A percentile compares a stretch with the other conserved stretches of the same genome.
These are phyloP conservation scores for Astrocystis sublimbata DNA, from an alignment of 495 filamentous ascomycete genomes.

Conservation along the genomic window DNA sequence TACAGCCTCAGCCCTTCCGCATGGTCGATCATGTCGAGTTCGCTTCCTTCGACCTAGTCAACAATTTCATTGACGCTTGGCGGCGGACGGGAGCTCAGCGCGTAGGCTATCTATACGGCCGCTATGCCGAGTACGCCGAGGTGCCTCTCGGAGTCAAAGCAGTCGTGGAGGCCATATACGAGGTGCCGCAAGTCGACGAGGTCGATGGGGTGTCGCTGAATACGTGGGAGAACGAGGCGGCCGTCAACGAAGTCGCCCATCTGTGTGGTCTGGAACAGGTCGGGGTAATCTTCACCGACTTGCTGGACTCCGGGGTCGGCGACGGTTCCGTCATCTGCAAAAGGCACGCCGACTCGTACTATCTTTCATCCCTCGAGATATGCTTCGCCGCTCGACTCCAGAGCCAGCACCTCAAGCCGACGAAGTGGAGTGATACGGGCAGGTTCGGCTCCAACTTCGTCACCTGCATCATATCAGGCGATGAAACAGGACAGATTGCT, in stretches of 20 bases:
- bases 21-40: conserved; percentile 99
- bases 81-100: conserved; percentile 75
- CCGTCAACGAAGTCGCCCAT: conserved; percentile 76
- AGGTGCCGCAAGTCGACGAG: conserved; percentile 89
- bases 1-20: conserved; percentile 91
- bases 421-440: conserved; percentile 96
- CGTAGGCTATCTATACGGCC: conserved; percentile 87
- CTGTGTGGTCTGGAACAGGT: conserved; percentile 87
- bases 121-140: conserved; percentile 87
- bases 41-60: conserved; percentile 74
- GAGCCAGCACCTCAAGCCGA: conserved; percentile 81
- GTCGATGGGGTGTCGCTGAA: conserved; percentile 86
- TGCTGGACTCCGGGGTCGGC: conserved; percentile 76
- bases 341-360: conserved; percentile 93
- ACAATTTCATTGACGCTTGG: conserved; percentile 90
- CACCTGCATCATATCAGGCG: conserved; percentile 89
- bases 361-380: conserved; percentile 88
- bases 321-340: conserved; percentile 91
- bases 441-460: conserved; percentile 96
- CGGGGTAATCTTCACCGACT: conserved; percentile 93
- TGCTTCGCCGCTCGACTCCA: conserved; percentile 86
- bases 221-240: conserved; percentile 84
- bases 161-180: conserved; percentile 96
- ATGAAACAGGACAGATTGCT: conserved; percentile 82
- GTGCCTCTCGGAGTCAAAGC: conserved; percentile 95